Evolutionary conservation across 2,329 filamentous ascomycete genomes (phyloP).

Genomic region (Amauroascus niger): DNA sequence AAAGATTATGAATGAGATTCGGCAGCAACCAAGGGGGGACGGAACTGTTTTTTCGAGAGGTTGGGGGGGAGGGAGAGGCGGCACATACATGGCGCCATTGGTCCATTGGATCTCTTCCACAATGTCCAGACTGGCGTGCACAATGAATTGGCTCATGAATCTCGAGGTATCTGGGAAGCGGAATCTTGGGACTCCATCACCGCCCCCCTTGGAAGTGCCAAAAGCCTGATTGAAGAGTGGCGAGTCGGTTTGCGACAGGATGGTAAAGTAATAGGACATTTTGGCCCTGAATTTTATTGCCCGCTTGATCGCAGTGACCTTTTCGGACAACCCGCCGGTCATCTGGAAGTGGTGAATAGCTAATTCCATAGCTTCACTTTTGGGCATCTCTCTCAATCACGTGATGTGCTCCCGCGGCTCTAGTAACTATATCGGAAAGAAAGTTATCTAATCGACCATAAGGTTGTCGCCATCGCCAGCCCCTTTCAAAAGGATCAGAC

Average conservation of each 20-base stretch:
- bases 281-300: conserved; percentile 16
- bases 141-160: conserved; percentile 94
- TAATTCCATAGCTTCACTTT: too few relatives aligned
- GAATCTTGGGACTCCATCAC: conserved; percentile 83
- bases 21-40: too few relatives aligned
- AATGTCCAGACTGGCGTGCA: conserved; percentile 87
- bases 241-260: conserved; percentile 89
- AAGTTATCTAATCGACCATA: too few relatives aligned
- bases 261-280: conserved; percentile 99
- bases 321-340: neutral
- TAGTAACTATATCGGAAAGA: too few relatives aligned
- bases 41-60: too few relatives aligned
- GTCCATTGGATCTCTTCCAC: conserved; percentile 96
- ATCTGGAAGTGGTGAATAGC: neutral
- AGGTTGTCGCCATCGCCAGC: neutral
- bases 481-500: neutral
- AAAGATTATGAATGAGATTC: neutral
- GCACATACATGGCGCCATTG: conserved; percentile 63
- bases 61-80: neutral
- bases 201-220: conserved; percentile 89
- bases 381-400: too few relatives aligned
- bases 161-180: conserved; percentile 80
- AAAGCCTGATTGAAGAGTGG: conserved; percentile 96
- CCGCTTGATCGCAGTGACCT: neutral
- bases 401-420: too few relatives aligned